Evolutionary conservation across 2,329 filamentous ascomycete genomes (phyloP).

Genomic region (Colletotrichum viniferum): DNA sequence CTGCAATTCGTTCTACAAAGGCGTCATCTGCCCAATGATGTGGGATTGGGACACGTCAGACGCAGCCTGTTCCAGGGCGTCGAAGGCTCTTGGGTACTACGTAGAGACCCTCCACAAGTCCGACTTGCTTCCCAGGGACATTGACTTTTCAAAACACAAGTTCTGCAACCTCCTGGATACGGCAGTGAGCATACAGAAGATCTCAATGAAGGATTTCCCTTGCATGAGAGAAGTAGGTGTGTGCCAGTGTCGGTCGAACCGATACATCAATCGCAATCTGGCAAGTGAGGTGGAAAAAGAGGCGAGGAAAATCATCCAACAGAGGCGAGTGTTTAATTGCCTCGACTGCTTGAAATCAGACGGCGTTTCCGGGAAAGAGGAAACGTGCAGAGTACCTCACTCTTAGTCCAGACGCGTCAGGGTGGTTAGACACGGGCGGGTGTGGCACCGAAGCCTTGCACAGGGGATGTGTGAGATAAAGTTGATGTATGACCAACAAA

Average conservation of each 20-base stretch:
- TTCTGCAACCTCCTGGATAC: constrained; percentile 18
- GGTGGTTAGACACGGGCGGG: not conserved
- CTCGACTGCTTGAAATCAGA: constrained; percentile 20
- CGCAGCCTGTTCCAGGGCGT: constrained; percentile 4
- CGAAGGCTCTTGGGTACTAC: constrained; percentile 17
- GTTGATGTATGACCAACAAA: not conserved
- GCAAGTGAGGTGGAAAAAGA: not conserved
- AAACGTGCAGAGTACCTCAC: not conserved
- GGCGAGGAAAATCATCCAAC: constrained; percentile 10
- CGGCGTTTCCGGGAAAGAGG: not conserved
- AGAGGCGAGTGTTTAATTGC: constrained; percentile 16
- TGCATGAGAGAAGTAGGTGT: not conserved
- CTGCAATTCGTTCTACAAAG: constrained; percentile 19
- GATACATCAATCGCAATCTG: not conserved
- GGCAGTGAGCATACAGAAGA: constrained; percentile 5
- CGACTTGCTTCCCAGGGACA: constrained; percentile 15
- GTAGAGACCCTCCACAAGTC: constrained; percentile 13
- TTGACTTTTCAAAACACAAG: constrained; percentile 19
- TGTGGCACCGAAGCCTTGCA: not conserved
- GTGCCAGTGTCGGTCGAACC: constrained; percentile 10
- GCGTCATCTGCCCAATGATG: constrained; percentile 10
- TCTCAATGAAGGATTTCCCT: constrained; percentile 1
- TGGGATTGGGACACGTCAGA: constrained; percentile 8
- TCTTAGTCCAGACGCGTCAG: not conserved
- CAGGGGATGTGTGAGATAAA: not conserved